Evolutionary conservation across 2,329 filamentous ascomycete species (phyloP), one percentile per base, ranked within the genome.

Genomic region (Fusarium sp.): DNA sequence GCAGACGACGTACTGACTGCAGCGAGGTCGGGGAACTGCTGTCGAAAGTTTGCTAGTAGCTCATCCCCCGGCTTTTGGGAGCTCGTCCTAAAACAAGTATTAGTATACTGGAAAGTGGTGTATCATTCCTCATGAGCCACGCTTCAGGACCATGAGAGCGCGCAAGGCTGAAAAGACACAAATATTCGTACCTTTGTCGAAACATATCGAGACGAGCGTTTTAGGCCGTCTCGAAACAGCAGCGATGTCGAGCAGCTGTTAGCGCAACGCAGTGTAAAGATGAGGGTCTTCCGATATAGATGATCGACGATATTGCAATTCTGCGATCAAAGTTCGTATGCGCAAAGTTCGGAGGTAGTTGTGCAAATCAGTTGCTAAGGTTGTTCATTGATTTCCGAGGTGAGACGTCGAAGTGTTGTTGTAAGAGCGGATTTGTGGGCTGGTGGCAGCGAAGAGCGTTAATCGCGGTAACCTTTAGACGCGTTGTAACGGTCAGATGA

Each of bases 61-160:
- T 94, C 92, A 77, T 94, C 92, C 78, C 89, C 90, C 57, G 94
- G 94, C 83, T 97, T 97, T 80, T 94, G 92, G 57, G 92, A 89
- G 79, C 88, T 93, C 76, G 88, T 92, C 81, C 91, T 92, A 72
- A 10, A 47, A 23, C 44, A 10, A 54, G 62, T 56, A 57, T 50
- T 36, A 62, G 47, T n/a, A 30, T 51, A 40, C 50, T 47, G 38
- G 33, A 45, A 28, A 57, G 33, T 40, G 18, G 18, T 36, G 44
- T 42, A 20, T 37, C 30, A 16, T 30, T 53, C 28, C n/a, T 4
- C 46, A n/a, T 23, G 10, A 37, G 46, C 23, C 44, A 57, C 40
- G 41, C 45, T 8, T 5, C n/a, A 33, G 16, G 33, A 28, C 28
- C 18, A 42, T 46, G 47, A 45, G 13, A 38, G 37, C 36, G 52